Conservation (phyloP, 2,329 filamentous ascomycete genomes). For the Pochonia chlamydosporia region DNA sequence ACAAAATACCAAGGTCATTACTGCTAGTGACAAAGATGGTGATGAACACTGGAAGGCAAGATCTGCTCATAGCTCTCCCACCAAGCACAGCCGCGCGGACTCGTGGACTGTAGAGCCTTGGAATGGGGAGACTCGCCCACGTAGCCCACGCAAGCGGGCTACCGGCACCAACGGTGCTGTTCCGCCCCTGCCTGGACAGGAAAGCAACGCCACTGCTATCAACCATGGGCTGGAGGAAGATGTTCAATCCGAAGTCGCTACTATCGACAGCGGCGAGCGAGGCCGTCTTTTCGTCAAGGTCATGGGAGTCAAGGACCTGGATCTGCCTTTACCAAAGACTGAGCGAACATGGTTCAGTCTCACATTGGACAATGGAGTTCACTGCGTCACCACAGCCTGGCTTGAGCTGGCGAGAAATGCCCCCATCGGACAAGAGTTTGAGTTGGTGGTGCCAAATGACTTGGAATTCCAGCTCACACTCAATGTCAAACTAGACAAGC, state of each 20-base stretch:
- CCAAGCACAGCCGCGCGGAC: conserved; percentile 74
- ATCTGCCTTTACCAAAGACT: conserved; percentile 82
- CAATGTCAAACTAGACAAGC: conserved; percentile 88
- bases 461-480: conserved; percentile 98
- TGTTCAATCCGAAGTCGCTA: conserved; percentile 45
- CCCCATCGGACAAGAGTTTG: conserved; percentile 96
- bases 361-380: conserved; percentile 95
- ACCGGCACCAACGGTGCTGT: conserved; percentile 49
- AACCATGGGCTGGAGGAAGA: conserved; percentile 67
- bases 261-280: conserved; percentile 77
- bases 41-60: conserved; percentile 50
- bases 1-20: conserved; percentile 94
- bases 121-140: conserved; percentile 73
- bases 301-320: conserved; percentile 93
- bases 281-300: conserved; percentile 96
- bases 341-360: conserved; percentile 93
- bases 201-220: conserved; percentile 67
- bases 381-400: conserved; percentile 96
- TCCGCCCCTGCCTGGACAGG: conserved; percentile 81
- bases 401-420: conserved; percentile 86
- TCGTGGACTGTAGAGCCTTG: conserved; percentile 97
- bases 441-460: conserved; percentile 93
- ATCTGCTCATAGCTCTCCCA: conserved; percentile 62
- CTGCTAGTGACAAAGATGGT: conserved; percentile 74
- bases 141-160: conserved; percentile 51